Percentiles rank a stretch among this genome's conserved stretches.
These are phyloP conservation scores for Fragilaria radians DNA, from an alignment of 108 stramenopile species.

Conservation along the genomic window DNA sequence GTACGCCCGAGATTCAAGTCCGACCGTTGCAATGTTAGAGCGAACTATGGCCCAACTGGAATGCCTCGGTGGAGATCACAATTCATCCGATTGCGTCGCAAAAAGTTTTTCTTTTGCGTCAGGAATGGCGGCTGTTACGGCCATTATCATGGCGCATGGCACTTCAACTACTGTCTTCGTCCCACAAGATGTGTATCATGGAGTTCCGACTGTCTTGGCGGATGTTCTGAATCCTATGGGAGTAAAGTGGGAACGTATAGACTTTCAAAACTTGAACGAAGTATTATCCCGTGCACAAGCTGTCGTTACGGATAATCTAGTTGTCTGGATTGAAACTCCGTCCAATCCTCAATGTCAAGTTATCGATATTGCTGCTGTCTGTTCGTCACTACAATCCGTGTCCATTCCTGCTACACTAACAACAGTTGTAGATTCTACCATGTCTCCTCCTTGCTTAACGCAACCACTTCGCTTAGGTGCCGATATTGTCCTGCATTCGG, in stretches of 20 bases:
- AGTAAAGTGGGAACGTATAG: slow-evolving; percentile 31
- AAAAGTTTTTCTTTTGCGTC: slow-evolving; percentile 71
- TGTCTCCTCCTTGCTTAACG: slow-evolving; percentile 76
- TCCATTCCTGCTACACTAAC: slow-evolving; percentile 11
- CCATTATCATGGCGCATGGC: slow-evolving; percentile 62
- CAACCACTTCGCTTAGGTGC: slow-evolving; percentile 61
- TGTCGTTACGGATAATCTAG: slow-evolving; percentile 6
- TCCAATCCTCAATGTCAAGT: slow-evolving; percentile 82
- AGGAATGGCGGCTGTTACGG: slow-evolving; percentile 81
- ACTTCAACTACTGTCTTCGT: slow-evolving; percentile 55
- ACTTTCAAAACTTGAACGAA: slow-evolving; percentile 38
- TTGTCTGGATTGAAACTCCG: slow-evolving; percentile 91
- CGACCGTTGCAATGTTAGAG: slow-evolving; percentile 67
- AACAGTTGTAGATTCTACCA: slow-evolving; percentile 83
- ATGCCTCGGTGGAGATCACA: slow-evolving; percentile 7
- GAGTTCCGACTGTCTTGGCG: slow-evolving; percentile 58
- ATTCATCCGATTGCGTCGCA: not conserved
- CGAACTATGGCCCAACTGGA: slow-evolving; percentile 50
- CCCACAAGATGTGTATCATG: slow-evolving; percentile 76
- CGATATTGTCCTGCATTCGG: slow-evolving; percentile 75
- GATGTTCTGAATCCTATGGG: slow-evolving; percentile 47
- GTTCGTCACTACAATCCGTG: slow-evolving; percentile 19
- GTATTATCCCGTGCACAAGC: slow-evolving; percentile 12
- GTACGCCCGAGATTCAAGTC: slow-evolving; percentile 71
- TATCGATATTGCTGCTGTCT: slow-evolving; percentile 57